Evolutionary conservation across 495 filamentous ascomycete species (phyloP), one percentile per base, ranked within the genome.

Genomic region (Sabuloglossum arenarium): DNA sequence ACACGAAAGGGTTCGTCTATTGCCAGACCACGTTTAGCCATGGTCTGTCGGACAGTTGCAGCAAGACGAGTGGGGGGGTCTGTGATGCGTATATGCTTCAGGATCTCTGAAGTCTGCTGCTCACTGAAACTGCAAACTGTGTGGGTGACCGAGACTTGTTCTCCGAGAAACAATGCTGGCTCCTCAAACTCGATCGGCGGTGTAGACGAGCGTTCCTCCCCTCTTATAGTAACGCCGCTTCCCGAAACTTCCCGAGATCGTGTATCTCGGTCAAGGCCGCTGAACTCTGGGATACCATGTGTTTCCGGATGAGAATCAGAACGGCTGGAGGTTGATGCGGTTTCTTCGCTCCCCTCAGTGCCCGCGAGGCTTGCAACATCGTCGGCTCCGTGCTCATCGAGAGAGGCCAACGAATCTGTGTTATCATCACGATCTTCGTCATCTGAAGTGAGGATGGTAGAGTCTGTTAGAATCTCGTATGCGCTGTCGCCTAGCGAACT

Each of bases 11-110:
- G 80, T 59, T 80, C 80, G 23, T 79, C 70, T 34, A 79, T 74
- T 42, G 75, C 73, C 14, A 88, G 73, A 32, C 74, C 72, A 37
- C 74, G 69, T 52, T 75, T 79, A 39, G 76, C 79, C 81, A 88
- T 85, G 32, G 77, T 85, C 64, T 86, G 83, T 55, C 82, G 75
- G 24, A 86, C 73, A 0, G 80, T 80, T 46, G 73, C 75, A 58
- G 73, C 73, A 23, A 79, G 54, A 29, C 68, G 69, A 46, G 65
- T 67, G 1, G 71, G 68, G 3, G 46, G 30, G 28, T 47, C 52
- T 28, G 59, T 10, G 21, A 19, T 23, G 19, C 25, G 55, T 23
- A 60, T n/a, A 46, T 32, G 31, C n/a, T 25, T 14, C 25, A 58
- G 49, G 16, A 58, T 53, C 24, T 45, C 27, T 10, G 28, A 25